These are phyloP conservation scores for Zea luxurians DNA, from an alignment of 176 grass and related monocot species.

Conservation along the genomic window DNA sequence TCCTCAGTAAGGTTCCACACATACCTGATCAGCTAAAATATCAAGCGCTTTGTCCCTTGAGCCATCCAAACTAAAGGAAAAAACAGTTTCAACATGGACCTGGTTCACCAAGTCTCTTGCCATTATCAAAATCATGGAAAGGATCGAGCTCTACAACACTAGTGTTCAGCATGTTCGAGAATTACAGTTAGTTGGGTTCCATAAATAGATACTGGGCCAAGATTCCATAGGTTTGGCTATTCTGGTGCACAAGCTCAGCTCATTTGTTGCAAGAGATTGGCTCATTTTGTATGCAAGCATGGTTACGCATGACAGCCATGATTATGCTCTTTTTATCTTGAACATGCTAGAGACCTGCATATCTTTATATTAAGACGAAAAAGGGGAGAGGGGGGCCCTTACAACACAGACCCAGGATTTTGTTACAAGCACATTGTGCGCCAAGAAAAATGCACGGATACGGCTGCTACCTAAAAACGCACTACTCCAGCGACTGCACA, in stretches of 20 bases:
- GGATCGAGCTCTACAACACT: not conserved
- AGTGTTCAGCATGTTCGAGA: not conserved
- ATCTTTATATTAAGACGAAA: not conserved
- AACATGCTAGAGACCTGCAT: not conserved
- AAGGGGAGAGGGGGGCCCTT: too few relatives aligned
- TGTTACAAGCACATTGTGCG: too few relatives aligned
- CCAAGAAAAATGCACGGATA: not conserved
- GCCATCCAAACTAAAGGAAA: not conserved
- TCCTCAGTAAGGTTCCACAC: not conserved
- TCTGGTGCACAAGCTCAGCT: not conserved
- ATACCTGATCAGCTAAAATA: not conserved
- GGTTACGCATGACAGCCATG: not conserved
- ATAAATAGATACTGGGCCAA: not conserved
- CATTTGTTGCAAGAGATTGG: not conserved
- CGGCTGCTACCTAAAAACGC: not conserved
- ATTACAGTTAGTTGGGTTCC: not conserved
- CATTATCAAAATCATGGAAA: not conserved
- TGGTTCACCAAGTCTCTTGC: not conserved
- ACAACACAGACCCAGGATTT: too few relatives aligned
- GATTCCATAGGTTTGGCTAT: not conserved
- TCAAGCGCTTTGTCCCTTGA: not conserved
- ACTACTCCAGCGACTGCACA: not conserved
- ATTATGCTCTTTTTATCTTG: not conserved
- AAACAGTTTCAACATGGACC: not conserved
- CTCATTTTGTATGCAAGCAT: constrained; percentile 1